Conservation (phyloP, 192 early-diverging fungal species). For the Coemansia sp. region DNA sequence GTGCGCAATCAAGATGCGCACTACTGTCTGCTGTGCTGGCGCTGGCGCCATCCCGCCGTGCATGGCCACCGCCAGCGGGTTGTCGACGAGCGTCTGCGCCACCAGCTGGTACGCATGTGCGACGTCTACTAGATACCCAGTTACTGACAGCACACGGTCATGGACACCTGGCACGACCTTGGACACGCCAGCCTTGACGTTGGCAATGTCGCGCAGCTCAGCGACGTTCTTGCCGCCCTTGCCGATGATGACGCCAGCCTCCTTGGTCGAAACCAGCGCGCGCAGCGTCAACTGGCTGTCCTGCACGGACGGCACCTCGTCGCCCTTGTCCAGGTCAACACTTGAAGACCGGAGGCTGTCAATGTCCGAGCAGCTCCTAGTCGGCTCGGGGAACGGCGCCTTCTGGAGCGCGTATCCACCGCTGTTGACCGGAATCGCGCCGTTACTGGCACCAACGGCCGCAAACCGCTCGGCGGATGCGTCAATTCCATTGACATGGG, state of each 20-base stretch:
- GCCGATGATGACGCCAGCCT: constrained; percentile 89
- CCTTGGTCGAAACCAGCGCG: constrained; percentile 89
- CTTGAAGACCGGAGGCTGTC: constrained; percentile 32
- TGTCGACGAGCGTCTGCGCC: constrained; percentile 73
- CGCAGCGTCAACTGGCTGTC: constrained; percentile 75
- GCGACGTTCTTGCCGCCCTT: constrained; percentile 88
- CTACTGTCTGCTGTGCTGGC: constrained; percentile 57
- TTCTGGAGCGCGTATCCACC: constrained; percentile 12
- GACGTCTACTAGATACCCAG: constrained; percentile 66
- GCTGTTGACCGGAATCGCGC: constrained; percentile 9
- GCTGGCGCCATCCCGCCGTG: constrained; percentile 45
- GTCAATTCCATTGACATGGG: constrained; percentile 26
- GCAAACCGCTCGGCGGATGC: constrained; percentile 14
- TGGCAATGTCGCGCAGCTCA: constrained; percentile 79
- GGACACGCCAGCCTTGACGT: constrained; percentile 90
- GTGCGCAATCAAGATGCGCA: constrained; percentile 90
- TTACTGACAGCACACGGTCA: constrained; percentile 80
- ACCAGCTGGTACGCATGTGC: constrained; percentile 86
- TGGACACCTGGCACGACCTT: constrained; percentile 84
- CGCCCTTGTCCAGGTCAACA: constrained; percentile 24
- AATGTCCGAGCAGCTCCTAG: constrained; percentile 21
- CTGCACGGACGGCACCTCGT: constrained; percentile 37
- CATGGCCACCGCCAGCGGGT: constrained; percentile 62
- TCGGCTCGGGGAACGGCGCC: constrained; percentile 37
- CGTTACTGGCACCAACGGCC: constrained; percentile 7